A percentile compares a stretch with the other conserved stretches of the same genome.
These are phyloP conservation scores for Leccinum arenicola DNA, from an alignment of 768 basidiomycete species.

Conservation along the genomic window DNA sequence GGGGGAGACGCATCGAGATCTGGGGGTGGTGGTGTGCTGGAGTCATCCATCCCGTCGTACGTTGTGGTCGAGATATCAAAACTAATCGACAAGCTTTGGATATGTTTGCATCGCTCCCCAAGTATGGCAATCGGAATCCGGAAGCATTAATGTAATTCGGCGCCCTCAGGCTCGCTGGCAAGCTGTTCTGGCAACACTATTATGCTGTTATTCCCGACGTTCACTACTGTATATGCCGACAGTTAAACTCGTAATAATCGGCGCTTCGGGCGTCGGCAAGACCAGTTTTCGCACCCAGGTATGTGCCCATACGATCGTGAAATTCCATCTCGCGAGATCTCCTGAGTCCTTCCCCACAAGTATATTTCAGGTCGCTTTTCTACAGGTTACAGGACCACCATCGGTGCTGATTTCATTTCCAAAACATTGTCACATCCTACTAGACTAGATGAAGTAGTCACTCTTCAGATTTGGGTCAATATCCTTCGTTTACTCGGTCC, in stretches of 20 bases:
- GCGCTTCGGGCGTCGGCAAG: slow-evolving; percentile 83
- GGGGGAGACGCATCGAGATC: slow-evolving; percentile 44
- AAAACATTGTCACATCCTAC: slow-evolving; percentile 66
- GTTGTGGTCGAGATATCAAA: not conserved
- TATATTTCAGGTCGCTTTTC: slow-evolving; percentile 78
- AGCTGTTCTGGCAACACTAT: not conserved
- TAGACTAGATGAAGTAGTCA: slow-evolving; percentile 52
- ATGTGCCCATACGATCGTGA: slow-evolving; percentile 19
- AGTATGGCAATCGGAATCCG: slow-evolving; percentile 8
- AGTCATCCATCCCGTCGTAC: slow-evolving; percentile 23
- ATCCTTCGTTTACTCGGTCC: not conserved
- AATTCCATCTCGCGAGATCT: not conserved
- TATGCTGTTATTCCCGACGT: slow-evolving; percentile 14
- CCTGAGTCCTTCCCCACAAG: slow-evolving; percentile 33
- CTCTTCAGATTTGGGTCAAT: slow-evolving; percentile 67
- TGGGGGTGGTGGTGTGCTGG: slow-evolving; percentile 35
- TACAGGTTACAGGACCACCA: slow-evolving; percentile 77
- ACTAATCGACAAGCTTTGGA: not conserved
- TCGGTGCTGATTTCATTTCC: slow-evolving; percentile 86
- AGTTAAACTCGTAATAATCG: slow-evolving; percentile 80
- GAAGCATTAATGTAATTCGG: not conserved
- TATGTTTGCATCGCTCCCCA: not conserved
- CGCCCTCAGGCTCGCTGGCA: not conserved
- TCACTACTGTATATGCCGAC: slow-evolving; percentile 50
- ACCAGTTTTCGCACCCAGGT: slow-evolving; percentile 76